Evolutionary conservation across 2,329 filamentous ascomycete species (phyloP), one percentile per base, ranked within the genome.

Genomic region (Leptographium flavum): DNA sequence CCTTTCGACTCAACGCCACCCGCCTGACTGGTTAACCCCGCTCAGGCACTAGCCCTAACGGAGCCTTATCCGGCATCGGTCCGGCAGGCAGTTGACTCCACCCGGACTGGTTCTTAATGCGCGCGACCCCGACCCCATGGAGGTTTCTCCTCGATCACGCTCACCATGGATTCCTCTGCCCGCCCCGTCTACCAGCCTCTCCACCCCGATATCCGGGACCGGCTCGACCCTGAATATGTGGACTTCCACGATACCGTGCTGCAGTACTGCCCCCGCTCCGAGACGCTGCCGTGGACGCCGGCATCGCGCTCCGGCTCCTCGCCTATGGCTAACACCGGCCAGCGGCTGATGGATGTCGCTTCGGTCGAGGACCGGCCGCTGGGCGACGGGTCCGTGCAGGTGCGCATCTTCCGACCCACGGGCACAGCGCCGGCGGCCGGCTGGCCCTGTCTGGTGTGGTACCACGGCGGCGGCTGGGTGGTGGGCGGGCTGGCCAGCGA

Each of bases 401-500:
- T 59, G 6, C 54, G 62, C n/a, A 53, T 58, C 8, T 65, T 61
- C 42, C 55, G 50, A 3, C 63, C 61, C 3, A 50, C 48, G 2
- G 52, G 53, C 3, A 37, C 52, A 2, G 41, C 47, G 19, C 56
- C 57, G 7, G 44, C 45, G 1, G 46, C 47, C 6, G 61, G 58
- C 3, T 64, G 61, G 61, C 62, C 63, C 3, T 53, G 56, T 5
- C 54, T 64, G n/a, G 44, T 65, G 9, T 65, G 62, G 63, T 60
- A 58, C 22, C 63, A 65, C 38, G 63, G 63, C 21, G 63, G 63
- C 5, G 63, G 62, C 3, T 65, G 62, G 62, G 62, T 58, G 5
- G 54, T 62, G 43, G 63, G 63, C 1, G 57, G 57, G 3, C 42
- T 63, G 6, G 54, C 54, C 7, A 62, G 54, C 43, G 60, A 61